phyloP scores from a whole-genome alignment of 108 stramenopile species.

The Aurantiochytrium sp. region DNA sequence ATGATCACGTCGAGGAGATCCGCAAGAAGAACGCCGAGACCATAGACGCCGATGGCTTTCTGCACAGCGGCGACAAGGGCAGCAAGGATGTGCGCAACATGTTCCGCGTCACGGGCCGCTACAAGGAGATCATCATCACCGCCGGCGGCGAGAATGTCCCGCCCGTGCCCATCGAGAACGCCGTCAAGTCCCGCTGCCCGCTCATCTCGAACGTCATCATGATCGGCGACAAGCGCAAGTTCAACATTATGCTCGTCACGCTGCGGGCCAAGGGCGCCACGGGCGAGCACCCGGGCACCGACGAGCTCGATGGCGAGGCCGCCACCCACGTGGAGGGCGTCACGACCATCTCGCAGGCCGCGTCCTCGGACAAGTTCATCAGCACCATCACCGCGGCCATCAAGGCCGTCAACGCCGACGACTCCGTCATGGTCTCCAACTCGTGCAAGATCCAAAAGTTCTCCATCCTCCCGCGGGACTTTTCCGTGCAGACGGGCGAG shows the following conservation, averaged over 20 bases:
- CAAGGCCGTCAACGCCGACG: background rate
- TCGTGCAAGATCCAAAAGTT: slow-evolving; percentile 66
- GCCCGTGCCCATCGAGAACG: slow-evolving; percentile 59
- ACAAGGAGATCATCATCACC: slow-evolving; percentile 52
- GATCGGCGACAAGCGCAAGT: slow-evolving; percentile 59
- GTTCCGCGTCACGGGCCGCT: slow-evolving; percentile 40
- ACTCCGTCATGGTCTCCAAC: slow-evolving; percentile 49
- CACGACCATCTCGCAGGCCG: background rate
- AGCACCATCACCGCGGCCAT: background rate
- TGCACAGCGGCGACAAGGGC: slow-evolving; percentile 63
- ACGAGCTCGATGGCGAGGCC: background rate
- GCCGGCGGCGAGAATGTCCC: slow-evolving; percentile 59
- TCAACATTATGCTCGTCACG: slow-evolving; percentile 47
- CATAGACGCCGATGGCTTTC: slow-evolving; percentile 63
- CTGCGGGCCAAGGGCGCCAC: slow-evolving; percentile 40
- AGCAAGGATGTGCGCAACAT: slow-evolving; percentile 2
- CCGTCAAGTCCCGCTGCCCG: slow-evolving; percentile 44
- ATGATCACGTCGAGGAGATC: slow-evolving; percentile 36
- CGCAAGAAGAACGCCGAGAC: slow-evolving; percentile 60
- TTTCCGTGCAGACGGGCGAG: slow-evolving; percentile 64
- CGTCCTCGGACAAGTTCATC: background rate
- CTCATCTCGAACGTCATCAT: slow-evolving; percentile 53
- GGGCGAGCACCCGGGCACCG: background rate
- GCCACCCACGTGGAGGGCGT: background rate
- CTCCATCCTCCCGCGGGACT: slow-evolving; percentile 54